A percentile compares a stretch with the other conserved stretches of the same genome.
Conservation (phyloP, 192 early-diverging fungal species). For the Lunasporangiospora selenospora region DNA sequence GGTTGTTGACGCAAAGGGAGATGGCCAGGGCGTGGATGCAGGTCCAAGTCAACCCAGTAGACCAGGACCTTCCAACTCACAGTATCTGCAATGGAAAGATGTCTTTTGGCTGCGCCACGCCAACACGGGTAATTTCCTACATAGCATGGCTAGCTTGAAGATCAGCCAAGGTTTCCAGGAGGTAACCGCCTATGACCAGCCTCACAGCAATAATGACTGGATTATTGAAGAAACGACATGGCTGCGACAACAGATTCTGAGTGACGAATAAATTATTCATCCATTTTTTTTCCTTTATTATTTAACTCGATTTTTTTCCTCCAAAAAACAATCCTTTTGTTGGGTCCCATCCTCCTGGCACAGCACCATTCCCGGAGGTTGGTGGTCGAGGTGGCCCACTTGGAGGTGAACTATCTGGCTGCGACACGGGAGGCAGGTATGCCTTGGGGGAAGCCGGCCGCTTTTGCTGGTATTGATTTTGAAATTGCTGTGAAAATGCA, state of each 20-base stretch:
- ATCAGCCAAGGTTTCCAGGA: constrained; percentile 42
- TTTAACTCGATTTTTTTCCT: constrained; percentile 24
- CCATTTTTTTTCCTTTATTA: not conserved
- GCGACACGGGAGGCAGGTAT: not conserved
- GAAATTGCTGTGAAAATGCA: constrained; percentile 27
- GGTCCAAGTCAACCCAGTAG: too few relatives aligned
- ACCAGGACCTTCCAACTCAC: too few relatives aligned
- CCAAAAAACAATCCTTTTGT: constrained; percentile 38
- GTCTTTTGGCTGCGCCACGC: constrained; percentile 30
- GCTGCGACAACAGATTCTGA: constrained; percentile 38
- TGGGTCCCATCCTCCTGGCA: constrained; percentile 21
- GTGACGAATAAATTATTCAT: constrained; percentile 9
- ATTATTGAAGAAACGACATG: constrained; percentile 45
- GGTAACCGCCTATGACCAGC: constrained; percentile 9
- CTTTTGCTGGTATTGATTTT: constrained; percentile 33
- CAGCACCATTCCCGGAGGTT: too few relatives aligned
- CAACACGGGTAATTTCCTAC: constrained; percentile 19
- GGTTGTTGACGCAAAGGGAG: too few relatives aligned
- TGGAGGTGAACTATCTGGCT: constrained; percentile 1
- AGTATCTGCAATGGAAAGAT: constrained; percentile 31
- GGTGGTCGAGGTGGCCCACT: not conserved
- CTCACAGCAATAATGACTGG: constrained; percentile 36
- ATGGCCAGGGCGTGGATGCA: too few relatives aligned
- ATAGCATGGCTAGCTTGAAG: constrained; percentile 21
- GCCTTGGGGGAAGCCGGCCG: constrained; percentile 5